These are phyloP conservation scores for Euphorbia corollata DNA, from an alignment of 441 rosid species.

Conservation along the genomic window DNA sequence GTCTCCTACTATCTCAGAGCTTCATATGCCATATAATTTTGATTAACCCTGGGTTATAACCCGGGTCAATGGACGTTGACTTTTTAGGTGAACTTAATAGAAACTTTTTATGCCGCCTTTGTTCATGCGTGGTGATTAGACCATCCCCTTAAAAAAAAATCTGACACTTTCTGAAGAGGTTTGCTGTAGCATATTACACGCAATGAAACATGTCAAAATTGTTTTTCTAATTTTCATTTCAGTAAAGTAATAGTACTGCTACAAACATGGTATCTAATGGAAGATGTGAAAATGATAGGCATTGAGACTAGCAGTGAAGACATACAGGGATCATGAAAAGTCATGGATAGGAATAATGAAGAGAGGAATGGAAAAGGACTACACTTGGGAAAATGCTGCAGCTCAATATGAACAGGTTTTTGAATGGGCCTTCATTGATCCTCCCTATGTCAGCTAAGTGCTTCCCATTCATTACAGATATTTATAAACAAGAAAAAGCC, in stretches of 20 bases:
- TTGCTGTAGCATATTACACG: too few relatives aligned
- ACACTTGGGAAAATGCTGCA: slow-evolving; percentile 84
- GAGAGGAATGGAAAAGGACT: slow-evolving; percentile 66
- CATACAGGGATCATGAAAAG: slow-evolving; percentile 63
- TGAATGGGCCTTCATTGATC: slow-evolving; percentile 70
- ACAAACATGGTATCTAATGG: too few relatives aligned
- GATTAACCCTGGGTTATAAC: too few relatives aligned
- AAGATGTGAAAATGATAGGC: slow-evolving; percentile 37
- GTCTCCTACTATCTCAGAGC: background rate
- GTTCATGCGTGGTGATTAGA: too few relatives aligned
- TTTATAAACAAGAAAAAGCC: background rate
- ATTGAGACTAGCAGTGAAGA: slow-evolving; percentile 49
- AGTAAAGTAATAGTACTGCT: too few relatives aligned
- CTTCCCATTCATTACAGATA: background rate
- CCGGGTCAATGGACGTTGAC: too few relatives aligned
- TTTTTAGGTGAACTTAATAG: background rate
- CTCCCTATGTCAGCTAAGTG: slow-evolving; percentile 45
- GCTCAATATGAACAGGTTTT: slow-evolving; percentile 75
- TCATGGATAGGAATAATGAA: slow-evolving; percentile 78
- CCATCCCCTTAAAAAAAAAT: too few relatives aligned
- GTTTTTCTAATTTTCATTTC: too few relatives aligned
- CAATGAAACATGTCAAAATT: too few relatives aligned
- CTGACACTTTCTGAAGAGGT: too few relatives aligned
- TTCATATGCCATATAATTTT: background rate
- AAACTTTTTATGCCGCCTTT: too few relatives aligned